Conservation (phyloP, 2,329 filamentous ascomycete species). For the Microsporum audouinii region DNA sequence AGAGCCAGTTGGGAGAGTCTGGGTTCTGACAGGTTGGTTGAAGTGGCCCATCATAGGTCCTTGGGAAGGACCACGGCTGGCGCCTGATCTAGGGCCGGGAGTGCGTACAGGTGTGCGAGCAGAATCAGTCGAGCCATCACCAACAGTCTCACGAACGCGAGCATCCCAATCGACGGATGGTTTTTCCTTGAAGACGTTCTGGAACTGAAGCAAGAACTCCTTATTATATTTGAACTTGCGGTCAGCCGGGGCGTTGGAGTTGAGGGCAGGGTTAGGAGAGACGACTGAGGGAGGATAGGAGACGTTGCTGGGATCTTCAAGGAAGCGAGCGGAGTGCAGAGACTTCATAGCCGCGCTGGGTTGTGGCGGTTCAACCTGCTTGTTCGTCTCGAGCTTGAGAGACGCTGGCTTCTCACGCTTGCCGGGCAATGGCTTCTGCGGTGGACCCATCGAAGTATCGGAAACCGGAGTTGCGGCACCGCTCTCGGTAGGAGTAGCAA, state of each 20-base stretch:
- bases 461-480: conserved; percentile 36
- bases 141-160: conserved; percentile 73
- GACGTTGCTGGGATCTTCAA: conserved; percentile 65
- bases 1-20: conserved; percentile 55
- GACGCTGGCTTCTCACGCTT: conserved; percentile 71
- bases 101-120: conserved; percentile 38
- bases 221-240: conserved; percentile 92
- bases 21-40: conserved; percentile 30
- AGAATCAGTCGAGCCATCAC: conserved; percentile 55
- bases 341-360: conserved; percentile 89
- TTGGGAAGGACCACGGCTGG: conserved; percentile 18
- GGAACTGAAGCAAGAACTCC: conserved; percentile 90
- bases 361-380: conserved; percentile 78
- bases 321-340: conserved; percentile 79
- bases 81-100: conserved; percentile 11
- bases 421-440: conserved; percentile 43
- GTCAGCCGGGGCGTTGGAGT: conserved; percentile 57
- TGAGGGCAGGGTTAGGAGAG: conserved; percentile 86
- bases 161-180: conserved; percentile 86
- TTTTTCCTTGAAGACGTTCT: conserved; percentile 91
- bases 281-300: conserved; percentile 73
- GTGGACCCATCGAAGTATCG: conserved; percentile 37
- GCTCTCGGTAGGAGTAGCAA: conserved; percentile 32
- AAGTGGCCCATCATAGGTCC: conserved; percentile 63
- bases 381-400: conserved; percentile 79